Conservation (phyloP, 75 land plant species). For the Sequoiadendron giganteum region DNA sequence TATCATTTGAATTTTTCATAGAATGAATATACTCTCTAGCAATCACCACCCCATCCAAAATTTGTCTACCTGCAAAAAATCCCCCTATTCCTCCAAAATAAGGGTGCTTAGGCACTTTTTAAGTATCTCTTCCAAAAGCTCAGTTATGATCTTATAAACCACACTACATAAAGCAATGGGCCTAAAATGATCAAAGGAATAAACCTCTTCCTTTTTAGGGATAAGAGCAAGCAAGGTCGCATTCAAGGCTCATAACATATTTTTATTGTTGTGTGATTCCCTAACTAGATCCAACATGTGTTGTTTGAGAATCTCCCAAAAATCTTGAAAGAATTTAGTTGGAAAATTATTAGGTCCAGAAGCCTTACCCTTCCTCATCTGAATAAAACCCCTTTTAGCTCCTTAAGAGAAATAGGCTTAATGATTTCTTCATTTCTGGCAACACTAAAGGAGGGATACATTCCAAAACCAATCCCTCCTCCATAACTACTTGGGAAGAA, state of each 20-base stretch:
- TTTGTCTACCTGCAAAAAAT: not conserved
- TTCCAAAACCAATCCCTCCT: no score
- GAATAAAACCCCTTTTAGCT: not conserved
- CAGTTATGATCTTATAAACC: not conserved
- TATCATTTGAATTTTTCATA: not conserved
- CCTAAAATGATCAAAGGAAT: not conserved
- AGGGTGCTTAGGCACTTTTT: not conserved
- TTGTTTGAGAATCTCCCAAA: no score
- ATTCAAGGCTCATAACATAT: not conserved
- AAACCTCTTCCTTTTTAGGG: not conserved
- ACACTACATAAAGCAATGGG: no score
- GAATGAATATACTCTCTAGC: not conserved
- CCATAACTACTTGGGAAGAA: not conserved
- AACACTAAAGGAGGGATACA: not conserved
- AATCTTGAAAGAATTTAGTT: no score
- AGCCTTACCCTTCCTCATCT: not conserved
- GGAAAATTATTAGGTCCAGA: not conserved
- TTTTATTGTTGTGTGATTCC: not conserved
- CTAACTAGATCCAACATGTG: not conserved
- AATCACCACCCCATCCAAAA: not conserved
- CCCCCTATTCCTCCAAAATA: not conserved
- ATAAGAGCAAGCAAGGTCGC: not conserved
- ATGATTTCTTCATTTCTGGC: not conserved
- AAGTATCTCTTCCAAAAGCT: not conserved
- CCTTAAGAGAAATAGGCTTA: not conserved